Evolutionary conservation across 2,329 filamentous ascomycete species (phyloP), one percentile per base, ranked within the genome.

Genomic region (Fusarium floridanum): DNA sequence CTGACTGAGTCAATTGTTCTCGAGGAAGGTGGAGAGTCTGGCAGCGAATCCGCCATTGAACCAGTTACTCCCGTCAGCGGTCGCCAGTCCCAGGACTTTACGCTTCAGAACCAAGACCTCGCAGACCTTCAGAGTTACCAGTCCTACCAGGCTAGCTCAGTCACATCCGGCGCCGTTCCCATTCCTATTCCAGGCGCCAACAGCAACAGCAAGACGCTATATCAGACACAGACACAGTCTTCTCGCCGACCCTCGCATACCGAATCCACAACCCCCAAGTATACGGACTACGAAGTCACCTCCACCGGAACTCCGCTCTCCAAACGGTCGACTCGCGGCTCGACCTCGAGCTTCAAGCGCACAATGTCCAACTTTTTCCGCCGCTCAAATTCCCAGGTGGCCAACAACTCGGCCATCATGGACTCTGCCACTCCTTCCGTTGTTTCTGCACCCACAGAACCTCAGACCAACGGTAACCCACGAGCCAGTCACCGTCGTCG

Each of bases 31-130:
- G 89, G 89, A 82, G 90, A 91, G 79, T 90, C 89, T 10, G 87
- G 88, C 72, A 91, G 87, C 80, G 90, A 91, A 77, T 87, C 86
- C 27, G 84, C 85, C 65, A 88, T 88, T 82, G 90, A 92, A 74
- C 90, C 90, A 53, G 84, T 90, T 67, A 92, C 90, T 24, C 91
- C 90, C 57, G 87, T 90, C 69, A 91, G 90, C 76, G 86, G 87
- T 71, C 86, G 83, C 61, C 81, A 88, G 77, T 90, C 89, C 56
- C 86, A 87, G 67, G 88, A 90, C 73, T 90, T 91, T 71, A 81
- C 83, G 39, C 79, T 85, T 70, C 83, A 85, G 64, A 81, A 81
- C 61, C 83, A 84, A 74, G 84, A 87, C 63, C 77, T 82, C 67
- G 77, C 81, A 69, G 78, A 81, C 66, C 77, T 78, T 68, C 80